Percentiles rank a stretch among this genome's conserved stretches.
phyloP scores from a whole-genome alignment of 331 rosid genomes.

The Malus hybrid region DNA sequence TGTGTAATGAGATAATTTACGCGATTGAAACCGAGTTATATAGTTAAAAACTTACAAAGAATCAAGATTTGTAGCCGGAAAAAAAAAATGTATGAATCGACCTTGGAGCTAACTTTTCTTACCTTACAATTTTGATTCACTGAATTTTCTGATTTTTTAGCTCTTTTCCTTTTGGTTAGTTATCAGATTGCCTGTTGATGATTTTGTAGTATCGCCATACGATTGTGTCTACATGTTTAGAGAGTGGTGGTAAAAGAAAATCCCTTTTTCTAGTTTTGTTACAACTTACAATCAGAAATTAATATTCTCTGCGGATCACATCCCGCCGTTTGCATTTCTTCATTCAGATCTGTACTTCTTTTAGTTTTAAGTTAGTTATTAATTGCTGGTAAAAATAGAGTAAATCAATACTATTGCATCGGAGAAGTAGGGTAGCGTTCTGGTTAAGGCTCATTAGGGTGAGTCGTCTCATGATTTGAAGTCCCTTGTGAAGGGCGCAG shows the following conservation, averaged over 20 bases:
- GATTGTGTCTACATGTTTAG: not conserved
- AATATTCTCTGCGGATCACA: constrained; percentile 69
- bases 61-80: not conserved
- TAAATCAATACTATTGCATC: not conserved
- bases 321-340: constrained; percentile 35
- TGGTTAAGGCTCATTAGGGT: constrained; percentile 5
- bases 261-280: not conserved
- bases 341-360: not conserved
- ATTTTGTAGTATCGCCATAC: not conserved
- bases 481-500: not conserved
- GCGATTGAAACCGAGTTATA: not conserved
- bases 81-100: not conserved
- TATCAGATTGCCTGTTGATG: not conserved
- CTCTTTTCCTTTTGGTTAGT: not conserved
- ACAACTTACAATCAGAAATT: not conserved
- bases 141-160: not conserved
- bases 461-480: not conserved
- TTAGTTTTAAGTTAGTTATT: not conserved
- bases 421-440: not conserved
- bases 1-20: not conserved
- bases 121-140: not conserved
- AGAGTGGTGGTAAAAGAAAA: not conserved
- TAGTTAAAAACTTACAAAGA: not conserved
- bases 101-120: not conserved
- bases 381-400: not conserved